phyloP scores from a whole-genome alignment of 371 early-diverging fungal species.

The Lichtheimia hyalospora region DNA sequence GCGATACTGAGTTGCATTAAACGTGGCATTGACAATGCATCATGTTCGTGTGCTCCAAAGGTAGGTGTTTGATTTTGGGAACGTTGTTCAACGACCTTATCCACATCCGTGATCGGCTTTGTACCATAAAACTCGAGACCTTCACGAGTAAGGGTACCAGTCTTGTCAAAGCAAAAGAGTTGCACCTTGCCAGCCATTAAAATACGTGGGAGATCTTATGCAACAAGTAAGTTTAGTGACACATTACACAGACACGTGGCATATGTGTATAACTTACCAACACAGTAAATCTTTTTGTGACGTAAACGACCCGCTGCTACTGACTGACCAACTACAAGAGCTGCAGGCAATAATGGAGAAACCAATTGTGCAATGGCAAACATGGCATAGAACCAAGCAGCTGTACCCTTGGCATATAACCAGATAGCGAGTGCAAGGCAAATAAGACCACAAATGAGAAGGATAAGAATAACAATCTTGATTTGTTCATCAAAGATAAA shows the following conservation, averaged over 20 bases:
- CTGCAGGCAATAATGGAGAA: conserved; percentile 64
- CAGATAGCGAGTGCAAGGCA: conserved; percentile 55
- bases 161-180: conserved; percentile 85
- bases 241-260: too few species aligned
- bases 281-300: conserved; percentile 67
- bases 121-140: conserved; percentile 62
- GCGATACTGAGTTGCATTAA: conserved; percentile 66
- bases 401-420: conserved; percentile 42
- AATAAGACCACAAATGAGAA: conserved; percentile 58
- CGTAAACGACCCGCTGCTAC: conserved; percentile 75
- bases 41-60: conserved; percentile 31
- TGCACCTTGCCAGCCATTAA: conserved; percentile 91
- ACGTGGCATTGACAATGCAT: conserved; percentile 33
- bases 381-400: conserved; percentile 66
- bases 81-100: conserved; percentile 26
- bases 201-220: conserved; percentile 73
- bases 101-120: conserved; percentile 24
- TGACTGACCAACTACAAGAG: conserved; percentile 72
- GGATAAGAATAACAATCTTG: conserved; percentile 64
- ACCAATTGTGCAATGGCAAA: conserved; percentile 75
- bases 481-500: conserved; percentile 72
- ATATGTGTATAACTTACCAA: conserved; percentile 12
- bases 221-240: too few species aligned
- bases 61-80: conserved; percentile 17
- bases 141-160: conserved; percentile 68